Base-by-base conservation (phyloP, 1,284 basidiomycete genomes). In the Heterobasidion parviporum region DNA sequence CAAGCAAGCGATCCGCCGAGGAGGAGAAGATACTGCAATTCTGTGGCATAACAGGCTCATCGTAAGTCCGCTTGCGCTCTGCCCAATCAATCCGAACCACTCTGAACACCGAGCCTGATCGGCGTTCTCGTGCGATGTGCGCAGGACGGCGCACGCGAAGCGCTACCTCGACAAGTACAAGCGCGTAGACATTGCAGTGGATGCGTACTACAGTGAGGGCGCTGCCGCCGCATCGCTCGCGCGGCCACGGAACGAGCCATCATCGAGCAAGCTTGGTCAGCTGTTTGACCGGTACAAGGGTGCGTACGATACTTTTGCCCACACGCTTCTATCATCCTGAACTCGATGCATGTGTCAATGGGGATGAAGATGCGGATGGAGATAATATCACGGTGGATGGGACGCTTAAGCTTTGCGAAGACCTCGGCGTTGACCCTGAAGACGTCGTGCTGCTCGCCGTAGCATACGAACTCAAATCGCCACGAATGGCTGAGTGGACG, bases 201-300 rank as follows among this genome's bases (percentile, higher is more conserved):
- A 94, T 69, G 83, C 85, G 0, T 94, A 78, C 68, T 92, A 81
- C 71, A 81, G 74, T 61, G 78, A 86, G 53, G 71, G 74, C 16
- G 62, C 60, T 45, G n/a, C 12, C 5, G 38, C 38, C 38, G 38
- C 38, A n/a, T 12, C n/a, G 38, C 65, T 70, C 50, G 51, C 68
- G 12, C 47, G 65, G 53, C 53, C 54, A 63, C 57, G 67, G 63
- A 64, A 66, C 34, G 10, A 54, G 67, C 66, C 60, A 34, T 83
- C 82, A 3, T 78, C 79, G 43, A 78, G 72, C 69, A 82, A 82
- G 63, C 71, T 95, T 34, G 78, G 71, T 50, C 65, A 74, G 12
- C 67, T 93, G 6, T 95, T 93, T 64, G 84, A 92, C 56, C 75
- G 76, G 57, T 95, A 92, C 71, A 89, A 88, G 73, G 90, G 89